These are phyloP conservation scores for Microsporum ferrugineum DNA, from an alignment of 2,329 filamentous ascomycete species.

Conservation along the genomic window DNA sequence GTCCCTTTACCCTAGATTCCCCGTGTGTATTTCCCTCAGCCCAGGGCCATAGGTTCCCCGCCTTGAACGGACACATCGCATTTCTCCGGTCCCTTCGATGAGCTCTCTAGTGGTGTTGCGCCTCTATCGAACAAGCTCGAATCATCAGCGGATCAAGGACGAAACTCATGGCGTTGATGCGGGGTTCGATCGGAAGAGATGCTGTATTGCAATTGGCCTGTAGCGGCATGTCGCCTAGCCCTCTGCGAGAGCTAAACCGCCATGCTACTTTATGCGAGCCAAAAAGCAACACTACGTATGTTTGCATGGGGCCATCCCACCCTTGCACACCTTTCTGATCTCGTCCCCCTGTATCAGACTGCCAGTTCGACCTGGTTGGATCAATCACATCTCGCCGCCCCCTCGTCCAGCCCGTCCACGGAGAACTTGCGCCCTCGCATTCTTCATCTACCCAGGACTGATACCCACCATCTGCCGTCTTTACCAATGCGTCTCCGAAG, in stretches of 20 bases:
- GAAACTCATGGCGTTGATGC: slow-evolving; percentile 1
- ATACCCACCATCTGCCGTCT: not conserved
- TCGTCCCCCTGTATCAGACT: not conserved
- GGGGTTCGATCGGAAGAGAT: slow-evolving; percentile 2
- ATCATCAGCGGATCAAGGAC: not conserved
- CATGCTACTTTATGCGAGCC: not conserved
- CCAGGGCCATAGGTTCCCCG: not conserved
- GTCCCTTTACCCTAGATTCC: not conserved
- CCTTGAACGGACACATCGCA: not conserved
- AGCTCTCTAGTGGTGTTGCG: not conserved
- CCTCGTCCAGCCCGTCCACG: not conserved
- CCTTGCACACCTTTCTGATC: not conserved
- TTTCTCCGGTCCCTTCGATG: not conserved
- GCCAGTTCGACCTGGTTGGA: not conserved
- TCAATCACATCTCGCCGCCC: slow-evolving; percentile 3
- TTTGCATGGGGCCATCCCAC: not conserved
- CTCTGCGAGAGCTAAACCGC: not conserved
- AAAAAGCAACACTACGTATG: not conserved
- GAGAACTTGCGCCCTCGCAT: not conserved
- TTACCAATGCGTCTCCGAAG: not conserved
- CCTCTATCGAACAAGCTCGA: not conserved
- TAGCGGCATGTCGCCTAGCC: not conserved
- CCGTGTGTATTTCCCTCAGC: slow-evolving; percentile 3
- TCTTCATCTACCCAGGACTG: not conserved
- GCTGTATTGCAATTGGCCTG: not conserved